Percentiles rank a stretch among this genome's conserved stretches.
phyloP scores from a whole-genome alignment of 2,329 filamentous ascomycete species.

The Penicillium occitanis region DNA sequence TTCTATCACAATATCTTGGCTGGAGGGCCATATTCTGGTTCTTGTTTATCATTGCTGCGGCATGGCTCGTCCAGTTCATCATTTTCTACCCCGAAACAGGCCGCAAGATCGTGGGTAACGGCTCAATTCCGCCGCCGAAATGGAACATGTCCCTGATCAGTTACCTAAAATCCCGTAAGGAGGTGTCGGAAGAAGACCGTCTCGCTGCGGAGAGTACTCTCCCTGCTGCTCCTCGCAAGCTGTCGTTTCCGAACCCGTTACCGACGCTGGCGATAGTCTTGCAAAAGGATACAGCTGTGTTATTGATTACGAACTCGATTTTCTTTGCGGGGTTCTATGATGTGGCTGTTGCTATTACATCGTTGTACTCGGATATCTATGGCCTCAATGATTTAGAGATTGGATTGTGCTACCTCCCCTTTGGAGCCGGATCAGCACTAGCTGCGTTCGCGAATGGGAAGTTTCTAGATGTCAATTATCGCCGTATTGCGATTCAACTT shows the following conservation, averaged over 20 bases:
- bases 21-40: constrained; percentile 50
- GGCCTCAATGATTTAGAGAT: constrained; percentile 43
- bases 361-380: constrained; percentile 39
- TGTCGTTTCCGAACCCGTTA: constrained; percentile 41
- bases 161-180: constrained; percentile 31
- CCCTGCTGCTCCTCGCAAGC: constrained; percentile 23
- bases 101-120: constrained; percentile 41
- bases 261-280: constrained; percentile 36
- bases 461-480: constrained; percentile 48
- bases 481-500: constrained; percentile 33
- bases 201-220: constrained; percentile 16
- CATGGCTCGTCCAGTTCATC: constrained; percentile 38
- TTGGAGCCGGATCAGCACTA: constrained; percentile 42
- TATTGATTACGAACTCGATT: constrained; percentile 41
- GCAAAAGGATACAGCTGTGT: constrained; percentile 38
- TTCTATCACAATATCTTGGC: constrained; percentile 38
- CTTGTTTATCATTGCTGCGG: constrained; percentile 48
- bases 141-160: constrained; percentile 40
- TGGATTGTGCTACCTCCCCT: constrained; percentile 46
- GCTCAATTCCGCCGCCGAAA: constrained; percentile 36
- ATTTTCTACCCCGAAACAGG: constrained; percentile 41
- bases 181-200: constrained; percentile 20
- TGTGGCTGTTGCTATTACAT: constrained; percentile 41
- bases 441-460: constrained; percentile 42
- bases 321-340: constrained; percentile 45